Evolutionary conservation across 768 basidiomycete genomes (phyloP).

Genomic region (Hypholoma fasciculare): DNA sequence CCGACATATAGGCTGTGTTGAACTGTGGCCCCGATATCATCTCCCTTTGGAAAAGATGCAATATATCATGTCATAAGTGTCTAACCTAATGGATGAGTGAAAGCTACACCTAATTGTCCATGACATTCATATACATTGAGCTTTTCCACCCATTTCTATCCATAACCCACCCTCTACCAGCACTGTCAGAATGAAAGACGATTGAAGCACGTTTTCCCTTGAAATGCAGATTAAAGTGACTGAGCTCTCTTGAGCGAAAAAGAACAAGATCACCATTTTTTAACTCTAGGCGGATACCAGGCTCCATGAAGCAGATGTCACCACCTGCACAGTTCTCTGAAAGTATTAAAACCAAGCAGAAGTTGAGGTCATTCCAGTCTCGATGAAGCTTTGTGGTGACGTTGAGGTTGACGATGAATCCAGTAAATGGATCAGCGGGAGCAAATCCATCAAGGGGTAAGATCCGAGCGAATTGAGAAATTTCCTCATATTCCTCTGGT

Average conservation of each 20-base stretch:
- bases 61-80: no score
- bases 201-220: slow-evolving; percentile 16
- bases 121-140: background rate
- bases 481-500: no score
- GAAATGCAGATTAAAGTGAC: slow-evolving; percentile 23
- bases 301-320: slow-evolving; percentile 18
- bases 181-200: slow-evolving; percentile 19
- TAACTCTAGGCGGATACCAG: slow-evolving; percentile 12
- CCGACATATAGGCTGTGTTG: no score
- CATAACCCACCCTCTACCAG: slow-evolving; percentile 2
- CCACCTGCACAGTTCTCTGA: slow-evolving; percentile 16
- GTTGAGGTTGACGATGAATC: slow-evolving; percentile 26
- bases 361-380: slow-evolving; percentile 18
- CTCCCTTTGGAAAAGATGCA: no score
- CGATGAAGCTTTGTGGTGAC: slow-evolving; percentile 19
- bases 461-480: no score
- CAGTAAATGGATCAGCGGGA: slow-evolving; percentile 22
- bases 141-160: slow-evolving; percentile 5
- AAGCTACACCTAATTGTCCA: no score
- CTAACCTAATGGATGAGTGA: no score
- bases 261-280: slow-evolving; percentile 8
- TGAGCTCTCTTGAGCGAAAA: slow-evolving; percentile 17
- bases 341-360: slow-evolving; percentile 22
- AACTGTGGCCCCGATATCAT: no score
- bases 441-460: no score